Base-by-base conservation (phyloP, 768 basidiomycete genomes). In the Podaxis sp. region DNA sequence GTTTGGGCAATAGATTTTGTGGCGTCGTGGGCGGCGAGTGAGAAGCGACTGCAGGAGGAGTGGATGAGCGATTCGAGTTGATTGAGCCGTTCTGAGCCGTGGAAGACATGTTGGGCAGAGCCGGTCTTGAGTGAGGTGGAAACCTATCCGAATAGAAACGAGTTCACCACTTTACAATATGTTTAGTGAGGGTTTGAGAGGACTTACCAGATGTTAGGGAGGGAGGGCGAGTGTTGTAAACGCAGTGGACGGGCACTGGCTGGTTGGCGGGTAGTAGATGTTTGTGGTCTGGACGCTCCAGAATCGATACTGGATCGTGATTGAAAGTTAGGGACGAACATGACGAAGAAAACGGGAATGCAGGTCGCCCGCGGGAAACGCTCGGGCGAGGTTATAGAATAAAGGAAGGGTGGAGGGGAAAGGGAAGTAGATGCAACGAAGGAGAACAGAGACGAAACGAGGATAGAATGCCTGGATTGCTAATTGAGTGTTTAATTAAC, bases 121-220 rank as follows among this genome's bases (percentile, higher is more conserved):
- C 74, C 17, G 77, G 81, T n/a, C 74, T 76, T 57, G 79, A 80
- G 71, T 77, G 80, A 40, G 79, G 78, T 26, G 81, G 80, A 69
- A 82, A 80, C 79, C 82, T 84, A 65, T 19, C 30, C 36, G 39
- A 62, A 57, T n/a, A 26, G 40, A 38, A 63, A 49, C 59, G 6
- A 46, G 58, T 42, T 15, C 33, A 61, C 60, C 22, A 33, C n/a
- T 12, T 17, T 19, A 46, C 24, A 26, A 30, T 17, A 11, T 44
- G 52, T n/a, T 8, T 11, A n/a, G 36, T 13, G 40, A 36, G 40
- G 15, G 44, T 19, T 51, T 52, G 58, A 52, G 55, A 28, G 9
- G 39, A 71, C 79, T 63, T 53, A 87, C 87, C 87, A 84, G 65
- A 90, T 78, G 70, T 89, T 89, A 8, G 89, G 89, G 67, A 89